Percentiles rank a stretch among this genome's conserved stretches.
phyloP scores from a whole-genome alignment of 2,329 filamentous ascomycete genomes.

The Scleromitrula shiraiana region DNA sequence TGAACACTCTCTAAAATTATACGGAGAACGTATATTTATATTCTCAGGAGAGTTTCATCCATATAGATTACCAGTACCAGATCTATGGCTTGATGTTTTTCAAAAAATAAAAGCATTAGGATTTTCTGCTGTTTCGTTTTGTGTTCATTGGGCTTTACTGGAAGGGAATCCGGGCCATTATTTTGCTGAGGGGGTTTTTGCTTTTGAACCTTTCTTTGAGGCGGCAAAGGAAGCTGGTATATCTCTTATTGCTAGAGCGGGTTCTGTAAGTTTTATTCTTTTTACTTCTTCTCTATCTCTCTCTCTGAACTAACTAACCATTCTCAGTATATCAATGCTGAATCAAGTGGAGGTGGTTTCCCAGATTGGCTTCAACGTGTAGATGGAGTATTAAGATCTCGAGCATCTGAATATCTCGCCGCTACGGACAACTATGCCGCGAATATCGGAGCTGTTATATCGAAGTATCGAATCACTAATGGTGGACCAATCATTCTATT shows the following conservation, averaged over 20 bases:
- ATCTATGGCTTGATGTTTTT: slow-evolving; percentile 63
- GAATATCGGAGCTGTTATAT: slow-evolving; percentile 57
- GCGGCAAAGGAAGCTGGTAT: slow-evolving; percentile 66
- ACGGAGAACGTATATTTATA: slow-evolving; percentile 53
- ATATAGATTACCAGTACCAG: slow-evolving; percentile 51
- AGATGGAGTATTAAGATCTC: slow-evolving; percentile 56
- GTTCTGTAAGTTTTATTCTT: slow-evolving; percentile 18
- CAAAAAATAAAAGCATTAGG: slow-evolving; percentile 77
- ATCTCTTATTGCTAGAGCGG: slow-evolving; percentile 57
- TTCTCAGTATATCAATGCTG: slow-evolving; percentile 66
- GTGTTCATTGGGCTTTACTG: slow-evolving; percentile 68
- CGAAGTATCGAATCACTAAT: slow-evolving; percentile 72
- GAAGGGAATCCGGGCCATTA: slow-evolving; percentile 68
- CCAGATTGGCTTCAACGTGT: slow-evolving; percentile 71
- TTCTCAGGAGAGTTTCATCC: slow-evolving; percentile 59
- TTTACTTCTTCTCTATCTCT: background rate
- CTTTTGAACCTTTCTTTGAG: slow-evolving; percentile 66
- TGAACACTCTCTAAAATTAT: slow-evolving; percentile 52
- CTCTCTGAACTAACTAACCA: slow-evolving; percentile 2
- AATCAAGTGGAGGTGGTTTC: slow-evolving; percentile 68
- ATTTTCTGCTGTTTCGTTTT: slow-evolving; percentile 74
- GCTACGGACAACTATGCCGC: slow-evolving; percentile 55
- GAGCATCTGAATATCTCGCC: slow-evolving; percentile 51
- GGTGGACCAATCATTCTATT: slow-evolving; percentile 72
- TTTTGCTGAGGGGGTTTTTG: slow-evolving; percentile 62